Conservation (phyloP, 1,284 basidiomycete genomes). For the Ceratobasidium sp. region DNA sequence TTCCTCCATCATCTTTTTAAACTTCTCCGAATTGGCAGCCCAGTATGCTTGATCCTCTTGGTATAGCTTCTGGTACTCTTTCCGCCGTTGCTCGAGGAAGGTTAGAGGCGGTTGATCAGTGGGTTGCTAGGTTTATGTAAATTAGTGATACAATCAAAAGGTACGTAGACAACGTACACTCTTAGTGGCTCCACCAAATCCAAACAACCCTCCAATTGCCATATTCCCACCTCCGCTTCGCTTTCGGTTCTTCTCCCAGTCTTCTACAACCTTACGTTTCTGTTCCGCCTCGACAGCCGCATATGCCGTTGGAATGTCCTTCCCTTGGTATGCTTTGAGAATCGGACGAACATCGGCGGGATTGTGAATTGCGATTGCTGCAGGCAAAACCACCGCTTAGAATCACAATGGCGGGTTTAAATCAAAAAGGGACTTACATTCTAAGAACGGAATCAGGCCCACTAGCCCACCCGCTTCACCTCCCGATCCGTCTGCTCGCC, state of each 20-base stretch:
- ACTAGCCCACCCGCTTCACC: conserved; percentile 83
- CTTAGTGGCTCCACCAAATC: conserved; percentile 36
- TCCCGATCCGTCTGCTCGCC: conserved; percentile 77
- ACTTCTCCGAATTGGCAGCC: conserved; percentile 80
- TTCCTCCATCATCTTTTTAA: conserved; percentile 83
- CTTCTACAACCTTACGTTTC: conserved; percentile 81
- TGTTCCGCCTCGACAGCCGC: conserved; percentile 87
- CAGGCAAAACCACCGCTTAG: not conserved
- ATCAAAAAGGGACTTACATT: conserved; percentile 72
- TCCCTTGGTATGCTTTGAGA: conserved; percentile 85
- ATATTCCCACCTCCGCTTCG: conserved; percentile 59
- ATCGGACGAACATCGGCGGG: conserved; percentile 89
- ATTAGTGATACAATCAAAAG: conserved; percentile 24
- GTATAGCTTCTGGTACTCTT: conserved; percentile 87
- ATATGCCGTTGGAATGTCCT: conserved; percentile 91
- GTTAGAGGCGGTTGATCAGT: conserved; percentile 71
- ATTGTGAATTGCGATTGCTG: conserved; percentile 89
- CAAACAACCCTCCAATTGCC: conserved; percentile 58
- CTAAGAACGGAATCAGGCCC: conserved; percentile 95
- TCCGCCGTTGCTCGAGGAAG: conserved; percentile 91
- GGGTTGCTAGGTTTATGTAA: conserved; percentile 52
- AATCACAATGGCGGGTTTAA: not conserved
- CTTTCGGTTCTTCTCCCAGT: conserved; percentile 79
- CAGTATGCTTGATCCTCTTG: conserved; percentile 91
- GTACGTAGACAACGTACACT: conserved; percentile 18